Evolutionary conservation across 768 basidiomycete species (phyloP).

Genomic region (Fomitopsis pulvina): DNA sequence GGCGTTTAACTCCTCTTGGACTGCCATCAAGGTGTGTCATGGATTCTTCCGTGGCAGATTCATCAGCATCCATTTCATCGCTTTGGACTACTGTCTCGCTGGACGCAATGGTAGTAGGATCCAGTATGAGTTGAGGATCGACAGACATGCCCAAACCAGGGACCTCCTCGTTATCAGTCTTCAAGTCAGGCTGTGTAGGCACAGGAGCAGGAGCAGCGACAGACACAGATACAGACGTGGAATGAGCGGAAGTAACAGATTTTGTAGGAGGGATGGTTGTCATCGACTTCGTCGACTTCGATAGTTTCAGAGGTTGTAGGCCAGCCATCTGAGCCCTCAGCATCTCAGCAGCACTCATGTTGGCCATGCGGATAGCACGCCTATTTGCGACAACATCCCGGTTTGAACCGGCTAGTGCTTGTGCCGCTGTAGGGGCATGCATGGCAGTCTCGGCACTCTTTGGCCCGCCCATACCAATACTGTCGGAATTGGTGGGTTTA

Average conservation of each 20-base stretch:
- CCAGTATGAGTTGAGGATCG: not conserved
- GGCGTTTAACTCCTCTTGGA: constrained; percentile 40
- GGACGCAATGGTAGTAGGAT: constrained; percentile 1
- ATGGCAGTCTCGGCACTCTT: constrained; percentile 46
- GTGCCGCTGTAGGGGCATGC: constrained; percentile 58
- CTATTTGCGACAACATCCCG: constrained; percentile 87
- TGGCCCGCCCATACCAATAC: constrained; percentile 3
- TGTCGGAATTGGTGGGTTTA: constrained; percentile 47
- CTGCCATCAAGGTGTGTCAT: constrained; percentile 26
- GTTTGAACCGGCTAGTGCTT: constrained; percentile 82
- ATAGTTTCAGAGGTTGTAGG: constrained; percentile 33
- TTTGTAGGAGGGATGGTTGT: constrained; percentile 1
- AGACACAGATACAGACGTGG: not conserved
- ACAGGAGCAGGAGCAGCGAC: not conserved
- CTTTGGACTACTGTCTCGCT: constrained; percentile 7
- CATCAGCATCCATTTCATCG: constrained; percentile 10
- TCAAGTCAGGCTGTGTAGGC: constrained; percentile 2
- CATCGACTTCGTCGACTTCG: constrained; percentile 12
- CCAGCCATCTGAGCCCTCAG: constrained; percentile 85
- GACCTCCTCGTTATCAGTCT: constrained; percentile 16
- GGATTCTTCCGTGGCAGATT: constrained; percentile 11
- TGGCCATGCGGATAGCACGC: constrained; percentile 88
- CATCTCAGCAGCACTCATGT: constrained; percentile 92
- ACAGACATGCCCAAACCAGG: constrained; percentile 20
- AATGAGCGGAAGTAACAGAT: constrained; percentile 2